Evolutionary conservation across 2,329 filamentous ascomycete species (phyloP).

Genomic region (Aureobasidium sp.): DNA sequence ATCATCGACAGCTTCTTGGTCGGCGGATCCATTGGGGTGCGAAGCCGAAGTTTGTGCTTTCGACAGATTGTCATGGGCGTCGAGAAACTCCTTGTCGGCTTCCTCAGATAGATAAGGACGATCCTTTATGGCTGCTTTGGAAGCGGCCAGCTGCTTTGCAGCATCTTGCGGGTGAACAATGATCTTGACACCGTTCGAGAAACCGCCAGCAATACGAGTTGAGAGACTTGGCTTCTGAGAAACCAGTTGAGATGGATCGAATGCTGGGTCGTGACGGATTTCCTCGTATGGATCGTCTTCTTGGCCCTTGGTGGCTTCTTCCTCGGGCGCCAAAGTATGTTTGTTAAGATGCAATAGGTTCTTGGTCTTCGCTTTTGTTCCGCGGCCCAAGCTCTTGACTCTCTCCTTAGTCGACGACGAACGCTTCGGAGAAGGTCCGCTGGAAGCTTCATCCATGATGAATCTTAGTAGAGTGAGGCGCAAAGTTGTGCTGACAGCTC

Average conservation of each 20-base stretch:
- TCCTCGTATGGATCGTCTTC: conserved; percentile 9
- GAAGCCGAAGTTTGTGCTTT: conserved; percentile 14
- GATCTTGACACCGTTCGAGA: conserved; percentile 15
- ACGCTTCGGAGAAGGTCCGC: neutral
- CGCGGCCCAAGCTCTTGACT: conserved; percentile 10
- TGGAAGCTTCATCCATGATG: neutral
- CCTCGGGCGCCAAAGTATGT: conserved; percentile 3
- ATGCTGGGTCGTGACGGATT: conserved; percentile 24
- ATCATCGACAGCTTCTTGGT: conserved; percentile 11
- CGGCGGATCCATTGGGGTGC: neutral
- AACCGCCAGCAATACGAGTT: conserved; percentile 15
- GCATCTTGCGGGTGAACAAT: conserved; percentile 25
- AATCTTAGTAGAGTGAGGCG: neutral
- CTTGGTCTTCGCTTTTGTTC: conserved; percentile 15
- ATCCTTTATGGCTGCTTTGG: conserved; percentile 26
- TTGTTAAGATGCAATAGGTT: conserved; percentile 7
- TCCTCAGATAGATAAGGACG: conserved; percentile 26
- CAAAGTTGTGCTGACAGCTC: neutral
- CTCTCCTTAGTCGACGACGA: conserved; percentile 5
- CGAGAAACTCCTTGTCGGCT: conserved; percentile 25
- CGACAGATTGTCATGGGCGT: conserved; percentile 24
- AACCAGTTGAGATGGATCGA: conserved; percentile 24
- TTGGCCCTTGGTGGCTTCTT: neutral
- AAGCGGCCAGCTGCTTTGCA: conserved; percentile 24
- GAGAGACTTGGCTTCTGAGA: conserved; percentile 15